phyloP scores from a whole-genome alignment of 495 filamentous ascomycete genomes.

The Aspergillus leporis region DNA sequence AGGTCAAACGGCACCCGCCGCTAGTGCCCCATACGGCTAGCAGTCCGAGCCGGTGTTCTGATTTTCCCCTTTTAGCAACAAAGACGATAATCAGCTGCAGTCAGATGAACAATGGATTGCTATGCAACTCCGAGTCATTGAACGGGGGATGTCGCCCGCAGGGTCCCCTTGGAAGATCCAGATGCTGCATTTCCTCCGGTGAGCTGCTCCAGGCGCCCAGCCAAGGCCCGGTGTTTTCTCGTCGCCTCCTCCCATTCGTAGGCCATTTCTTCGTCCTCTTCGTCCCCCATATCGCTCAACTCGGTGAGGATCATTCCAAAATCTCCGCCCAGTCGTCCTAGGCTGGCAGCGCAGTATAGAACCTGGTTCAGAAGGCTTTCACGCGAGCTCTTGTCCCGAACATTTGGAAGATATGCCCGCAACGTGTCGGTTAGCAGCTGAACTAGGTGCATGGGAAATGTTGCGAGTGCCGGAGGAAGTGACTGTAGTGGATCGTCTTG shows the following conservation, averaged over 20 bases:
- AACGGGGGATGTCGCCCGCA: slow-evolving; percentile 18
- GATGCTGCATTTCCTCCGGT: slow-evolving; percentile 35
- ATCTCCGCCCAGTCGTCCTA: slow-evolving; percentile 89
- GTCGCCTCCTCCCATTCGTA: slow-evolving; percentile 88
- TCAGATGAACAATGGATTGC: neutral
- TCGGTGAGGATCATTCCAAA: slow-evolving; percentile 85
- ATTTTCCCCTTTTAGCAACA: slow-evolving; percentile 10
- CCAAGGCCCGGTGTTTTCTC: slow-evolving; percentile 83
- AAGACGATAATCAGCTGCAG: neutral
- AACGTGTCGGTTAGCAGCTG: slow-evolving; percentile 79
- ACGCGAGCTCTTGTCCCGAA: slow-evolving; percentile 72
- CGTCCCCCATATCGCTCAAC: slow-evolving; percentile 58
- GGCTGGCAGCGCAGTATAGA: slow-evolving; percentile 89
- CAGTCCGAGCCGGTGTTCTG: slow-evolving; percentile 9
- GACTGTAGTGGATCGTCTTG: slow-evolving; percentile 61
- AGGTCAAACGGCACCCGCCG: slow-evolving; percentile 12
- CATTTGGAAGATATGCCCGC: slow-evolving; percentile 75
- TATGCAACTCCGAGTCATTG: slow-evolving; percentile 8
- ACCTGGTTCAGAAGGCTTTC: slow-evolving; percentile 94
- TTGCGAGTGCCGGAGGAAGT: slow-evolving; percentile 74
- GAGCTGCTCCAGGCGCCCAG: slow-evolving; percentile 82
- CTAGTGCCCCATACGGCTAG: slow-evolving; percentile 21
- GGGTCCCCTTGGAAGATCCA: slow-evolving; percentile 18
- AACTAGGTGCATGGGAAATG: slow-evolving; percentile 85
- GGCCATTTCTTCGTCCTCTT: slow-evolving; percentile 44